Evolutionary conservation across 768 basidiomycete genomes (phyloP), one percentile per base, ranked within the genome.

Genomic region (Hirschioporus abietinus): DNA sequence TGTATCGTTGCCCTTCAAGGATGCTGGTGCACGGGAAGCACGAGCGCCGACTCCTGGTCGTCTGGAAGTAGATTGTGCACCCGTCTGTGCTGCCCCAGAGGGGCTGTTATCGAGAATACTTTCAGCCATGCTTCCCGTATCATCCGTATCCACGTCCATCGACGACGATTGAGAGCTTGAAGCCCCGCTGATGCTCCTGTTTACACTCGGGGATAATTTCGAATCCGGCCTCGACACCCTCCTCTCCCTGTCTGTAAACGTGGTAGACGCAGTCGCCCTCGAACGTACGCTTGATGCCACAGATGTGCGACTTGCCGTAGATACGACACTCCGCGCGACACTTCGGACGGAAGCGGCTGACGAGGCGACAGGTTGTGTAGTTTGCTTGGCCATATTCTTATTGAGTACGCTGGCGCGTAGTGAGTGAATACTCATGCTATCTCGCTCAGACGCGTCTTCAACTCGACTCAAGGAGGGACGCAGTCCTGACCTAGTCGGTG

Each of bases 181-280:
- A 30, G 57, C 64, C 1, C 15, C 42, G 12, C 42, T 52, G 20
- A 20, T 10, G 42, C 15, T 52, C 42, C 42, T 52, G 20, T 52
- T 27, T 24, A 36, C 74, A 72, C 42, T 77, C 80, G 23, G 89
- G 1, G 88, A 89, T 9, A 91, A 79, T 71, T 92, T 91, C 6
- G 89, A 91, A 69, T 92, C 91, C 1, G 90, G 90, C 20, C 77
- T 72, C 23, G 87, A 75, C 42, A 52, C 42, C 42, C 42, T 52
- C 42, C 20, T 52, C 42, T 52, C 42, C 20, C 42, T 52, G 12
- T 52, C 42, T 52, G 42, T 52, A 10, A 27, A 25, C 58, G 20
- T 34, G 3, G 60, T 7, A 3, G 67, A 61, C 23, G 30, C 64
- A 17, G 66, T 67, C 24, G 67, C 64, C 36, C 36, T 26, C 9